A percentile compares a stretch with the other conserved stretches of the same genome.
Conservation (phyloP, 2,329 filamentous ascomycete species). For the Huntiella bhutanensis region DNA sequence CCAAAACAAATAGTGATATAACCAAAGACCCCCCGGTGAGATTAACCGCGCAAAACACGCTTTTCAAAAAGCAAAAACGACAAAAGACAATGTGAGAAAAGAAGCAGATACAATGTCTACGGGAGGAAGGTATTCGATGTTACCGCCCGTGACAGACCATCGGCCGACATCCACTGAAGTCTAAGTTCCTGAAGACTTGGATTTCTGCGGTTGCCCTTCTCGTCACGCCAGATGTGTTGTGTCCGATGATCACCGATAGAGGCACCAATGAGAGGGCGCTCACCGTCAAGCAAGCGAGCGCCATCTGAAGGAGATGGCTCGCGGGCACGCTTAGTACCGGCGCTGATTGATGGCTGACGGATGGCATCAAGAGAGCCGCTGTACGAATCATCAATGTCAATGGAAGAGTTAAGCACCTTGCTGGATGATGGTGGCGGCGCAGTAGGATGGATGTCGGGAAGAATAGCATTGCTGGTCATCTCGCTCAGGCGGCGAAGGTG, state of each 20-base stretch:
- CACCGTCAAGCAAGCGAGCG: neutral
- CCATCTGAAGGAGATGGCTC: conserved; percentile 3
- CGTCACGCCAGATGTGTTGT: too few relatives aligned
- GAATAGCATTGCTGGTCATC: neutral
- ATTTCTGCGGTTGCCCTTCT: too few relatives aligned
- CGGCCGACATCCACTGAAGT: neutral
- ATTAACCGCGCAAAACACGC: too few relatives aligned
- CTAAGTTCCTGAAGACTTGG: too few relatives aligned
- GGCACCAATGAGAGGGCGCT: neutral
- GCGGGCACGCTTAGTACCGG: conserved; percentile 2
- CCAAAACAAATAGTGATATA: too few relatives aligned
- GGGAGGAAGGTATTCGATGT: too few relatives aligned
- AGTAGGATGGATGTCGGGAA: conserved; percentile 6
- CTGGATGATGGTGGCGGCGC: neutral
- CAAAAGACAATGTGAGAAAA: neutral
- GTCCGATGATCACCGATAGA: too few relatives aligned
- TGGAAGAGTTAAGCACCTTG: neutral
- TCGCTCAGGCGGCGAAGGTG: neutral
- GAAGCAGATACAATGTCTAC: neutral
- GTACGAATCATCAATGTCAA: conserved; percentile 2
- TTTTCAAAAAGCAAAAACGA: neutral
- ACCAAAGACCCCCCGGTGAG: too few relatives aligned
- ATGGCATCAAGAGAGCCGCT: neutral
- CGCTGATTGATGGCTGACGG: neutral
- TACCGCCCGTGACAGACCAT: too few relatives aligned